Evolutionary conservation across 331 rosid genomes (phyloP).

Genomic region (Malus hybrid): DNA sequence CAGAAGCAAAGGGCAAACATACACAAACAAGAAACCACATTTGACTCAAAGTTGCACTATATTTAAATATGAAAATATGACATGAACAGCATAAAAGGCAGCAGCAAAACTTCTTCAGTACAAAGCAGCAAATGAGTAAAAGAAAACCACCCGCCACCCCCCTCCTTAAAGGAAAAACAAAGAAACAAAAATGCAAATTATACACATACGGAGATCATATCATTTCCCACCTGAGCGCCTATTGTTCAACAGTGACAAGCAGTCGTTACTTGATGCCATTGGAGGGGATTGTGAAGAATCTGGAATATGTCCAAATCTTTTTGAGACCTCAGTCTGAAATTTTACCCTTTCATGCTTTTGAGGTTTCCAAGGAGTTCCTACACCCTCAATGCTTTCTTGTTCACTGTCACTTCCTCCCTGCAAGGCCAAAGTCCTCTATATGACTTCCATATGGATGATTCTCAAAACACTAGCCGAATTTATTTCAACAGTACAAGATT

Average conservation of each 20-base stretch:
- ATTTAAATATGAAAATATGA: background rate
- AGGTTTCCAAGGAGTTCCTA: slow-evolving; percentile 48
- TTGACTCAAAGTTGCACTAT: background rate
- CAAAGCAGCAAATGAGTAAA: background rate
- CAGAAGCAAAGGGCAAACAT: background rate
- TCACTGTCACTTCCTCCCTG: slow-evolving; percentile 95
- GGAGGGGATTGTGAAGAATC: slow-evolving; percentile 57
- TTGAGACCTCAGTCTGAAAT: slow-evolving; percentile 32
- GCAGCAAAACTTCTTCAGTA: background rate
- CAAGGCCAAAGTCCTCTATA: slow-evolving; percentile 19
- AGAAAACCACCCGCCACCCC: background rate
- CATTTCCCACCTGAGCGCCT: slow-evolving; percentile 66
- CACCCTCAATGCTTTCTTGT: slow-evolving; percentile 57
- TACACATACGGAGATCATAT: slow-evolving; percentile 3
- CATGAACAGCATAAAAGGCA: background rate
- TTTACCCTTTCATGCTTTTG: slow-evolving; percentile 55
- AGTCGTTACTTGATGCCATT: slow-evolving; percentile 59
- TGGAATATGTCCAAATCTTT: slow-evolving; percentile 47
- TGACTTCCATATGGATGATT: slow-evolving; percentile 17
- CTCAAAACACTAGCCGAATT: background rate
- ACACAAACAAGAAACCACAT: background rate
- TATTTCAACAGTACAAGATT: background rate
- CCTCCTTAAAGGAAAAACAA: background rate
- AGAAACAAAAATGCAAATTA: background rate
- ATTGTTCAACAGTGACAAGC: slow-evolving; percentile 77